Conservation (phyloP, 2,329 filamentous ascomycete species). For the Bipolaris bicolor region DNA sequence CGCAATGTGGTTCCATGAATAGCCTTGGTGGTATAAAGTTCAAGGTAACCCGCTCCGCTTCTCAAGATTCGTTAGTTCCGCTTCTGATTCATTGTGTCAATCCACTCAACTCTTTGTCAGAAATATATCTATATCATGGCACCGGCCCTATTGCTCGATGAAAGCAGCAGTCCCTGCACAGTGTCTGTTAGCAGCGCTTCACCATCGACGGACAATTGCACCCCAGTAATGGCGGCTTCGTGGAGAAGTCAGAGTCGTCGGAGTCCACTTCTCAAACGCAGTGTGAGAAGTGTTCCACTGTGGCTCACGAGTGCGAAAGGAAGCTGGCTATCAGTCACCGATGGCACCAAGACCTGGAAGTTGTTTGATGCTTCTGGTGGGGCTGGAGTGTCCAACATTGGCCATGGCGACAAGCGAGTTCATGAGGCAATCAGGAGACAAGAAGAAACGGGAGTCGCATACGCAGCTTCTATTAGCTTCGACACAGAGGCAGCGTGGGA, state of each 20-base stretch:
- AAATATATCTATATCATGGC: constrained; percentile 7
- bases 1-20: constrained; percentile 11
- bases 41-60: background rate
- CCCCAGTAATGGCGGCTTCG: background rate
- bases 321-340: constrained; percentile 56
- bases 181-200: background rate
- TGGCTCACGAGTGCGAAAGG: constrained; percentile 57
- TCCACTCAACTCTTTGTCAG: background rate
- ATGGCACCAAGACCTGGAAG: constrained; percentile 53
- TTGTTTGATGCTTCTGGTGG: constrained; percentile 77
- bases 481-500: constrained; percentile 61
- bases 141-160: constrained; percentile 10
- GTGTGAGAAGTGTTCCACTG: constrained; percentile 56
- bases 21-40: constrained; percentile 20
- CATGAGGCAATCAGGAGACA: constrained; percentile 65
- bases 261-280: constrained; percentile 57
- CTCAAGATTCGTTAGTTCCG: background rate
- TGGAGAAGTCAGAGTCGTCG: background rate
- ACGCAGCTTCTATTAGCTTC: constrained; percentile 48
- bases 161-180: background rate
- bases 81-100: background rate
- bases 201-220: background rate
- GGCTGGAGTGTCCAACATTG: constrained; percentile 74
- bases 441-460: constrained; percentile 54
- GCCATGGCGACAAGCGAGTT: constrained; percentile 69